Evolutionary conservation across 306 rosid species (phyloP), one percentile per base, ranked within the genome.

Genomic region (Elaeagnus macrophylla): DNA sequence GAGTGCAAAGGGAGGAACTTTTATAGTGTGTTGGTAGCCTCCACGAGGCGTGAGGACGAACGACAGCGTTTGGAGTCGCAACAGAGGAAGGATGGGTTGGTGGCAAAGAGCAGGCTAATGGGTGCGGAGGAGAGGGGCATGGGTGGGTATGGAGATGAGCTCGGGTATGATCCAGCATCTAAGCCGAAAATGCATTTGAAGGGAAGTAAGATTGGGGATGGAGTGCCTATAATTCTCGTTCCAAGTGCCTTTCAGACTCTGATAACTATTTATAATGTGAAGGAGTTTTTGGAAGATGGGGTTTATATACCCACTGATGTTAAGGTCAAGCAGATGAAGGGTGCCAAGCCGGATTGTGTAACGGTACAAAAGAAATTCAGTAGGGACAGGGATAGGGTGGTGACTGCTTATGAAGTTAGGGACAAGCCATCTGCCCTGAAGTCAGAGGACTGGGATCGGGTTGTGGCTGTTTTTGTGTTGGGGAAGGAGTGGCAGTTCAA

Each of bases 361-460:
- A 93, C 99, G 4, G 96, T 93, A 65, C 96, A 93, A 84, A 87
- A 93, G 85, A 93, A 93, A 85, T 89, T 93, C 16, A 93, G 99
- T 25, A 80, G 99, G 88, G 99, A 93, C 37, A 72, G 82, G 62
- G 82, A 77, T 49, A 79, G 96, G 47, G 96, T 79, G 14, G 96
- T 93, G 37, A 77, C 96, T 2, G 99, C 99, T 7, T 93, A 93
- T 70, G 99, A 93, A 72, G 99, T 93, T 3, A 80, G 99, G 74
- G 99, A 93, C 63, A 93, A 93, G 76, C 95, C 96, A 0, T 84
- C 99, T 8, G 67, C 88, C 0, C 76, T 93, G 57, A 93, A 87
- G 72, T 49, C 85, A 0, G 99, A 93, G 70, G 99, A 93, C 40
- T 93, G 99, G 99, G 99, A 93, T 20, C 79, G 96, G 6, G 99